Conservation (phyloP, 1,284 basidiomycete species). For the Ganoderma sinense region DNA sequence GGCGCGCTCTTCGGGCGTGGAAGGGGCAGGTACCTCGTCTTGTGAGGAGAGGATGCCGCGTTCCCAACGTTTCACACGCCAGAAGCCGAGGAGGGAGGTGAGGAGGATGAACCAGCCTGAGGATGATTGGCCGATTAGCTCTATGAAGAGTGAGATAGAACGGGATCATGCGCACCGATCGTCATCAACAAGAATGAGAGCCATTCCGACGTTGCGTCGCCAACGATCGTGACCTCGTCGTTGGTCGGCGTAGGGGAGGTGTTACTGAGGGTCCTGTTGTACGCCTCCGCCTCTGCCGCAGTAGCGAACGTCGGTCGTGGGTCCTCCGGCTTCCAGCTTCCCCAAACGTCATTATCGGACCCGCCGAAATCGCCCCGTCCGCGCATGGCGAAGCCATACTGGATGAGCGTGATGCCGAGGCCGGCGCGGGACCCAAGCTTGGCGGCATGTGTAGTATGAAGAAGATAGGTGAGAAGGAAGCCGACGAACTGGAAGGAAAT, state of each 20-base stretch:
- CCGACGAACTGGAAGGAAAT: slow-evolving; percentile 98
- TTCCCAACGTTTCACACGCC: slow-evolving; percentile 92
- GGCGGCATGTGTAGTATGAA: slow-evolving; percentile 95
- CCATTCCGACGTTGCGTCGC: slow-evolving; percentile 81
- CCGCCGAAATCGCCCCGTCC: slow-evolving; percentile 43
- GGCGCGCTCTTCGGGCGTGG: slow-evolving; percentile 36
- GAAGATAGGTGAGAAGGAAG: slow-evolving; percentile 93
- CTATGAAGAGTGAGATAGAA: not conserved
- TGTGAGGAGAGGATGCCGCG: slow-evolving; percentile 64
- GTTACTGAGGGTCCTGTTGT: slow-evolving; percentile 45
- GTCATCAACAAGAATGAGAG: slow-evolving; percentile 95
- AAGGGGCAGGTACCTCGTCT: slow-evolving; percentile 32
- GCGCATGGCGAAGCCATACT: slow-evolving; percentile 91
- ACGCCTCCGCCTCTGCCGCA: slow-evolving; percentile 57
- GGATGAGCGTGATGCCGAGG: slow-evolving; percentile 94
- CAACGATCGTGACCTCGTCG: slow-evolving; percentile 30
- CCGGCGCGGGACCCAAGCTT: slow-evolving; percentile 95
- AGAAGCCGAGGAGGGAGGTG: slow-evolving; percentile 89
- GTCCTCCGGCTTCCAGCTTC: slow-evolving; percentile 32
- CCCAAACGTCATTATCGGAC: slow-evolving; percentile 35
- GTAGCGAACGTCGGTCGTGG: slow-evolving; percentile 49
- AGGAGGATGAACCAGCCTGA: slow-evolving; percentile 91
- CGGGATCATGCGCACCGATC: slow-evolving; percentile 59
- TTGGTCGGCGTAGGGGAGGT: slow-evolving; percentile 25
- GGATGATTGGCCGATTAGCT: not conserved